These are phyloP conservation scores for Mycena kentingensis DNA, from an alignment of 768 basidiomycete genomes.

Conservation along the genomic window DNA sequence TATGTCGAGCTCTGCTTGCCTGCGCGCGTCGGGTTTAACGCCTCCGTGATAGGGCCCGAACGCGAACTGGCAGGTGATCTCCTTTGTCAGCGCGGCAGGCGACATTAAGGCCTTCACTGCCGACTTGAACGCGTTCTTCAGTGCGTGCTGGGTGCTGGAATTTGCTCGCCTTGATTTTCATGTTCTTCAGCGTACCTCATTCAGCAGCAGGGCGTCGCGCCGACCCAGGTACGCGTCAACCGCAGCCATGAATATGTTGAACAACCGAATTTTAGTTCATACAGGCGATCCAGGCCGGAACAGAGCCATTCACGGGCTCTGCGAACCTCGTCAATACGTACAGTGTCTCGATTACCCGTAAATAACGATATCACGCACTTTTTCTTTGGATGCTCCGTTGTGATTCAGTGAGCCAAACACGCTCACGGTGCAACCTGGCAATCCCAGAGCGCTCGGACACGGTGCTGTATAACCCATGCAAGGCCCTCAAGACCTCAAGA, in stretches of 20 bases:
- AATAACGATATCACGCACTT: slow-evolving; percentile 1
- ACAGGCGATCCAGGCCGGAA: slow-evolving; percentile 57
- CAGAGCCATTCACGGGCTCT: slow-evolving; percentile 54
- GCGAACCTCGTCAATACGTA: slow-evolving; percentile 48
- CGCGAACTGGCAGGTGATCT: slow-evolving; percentile 56
- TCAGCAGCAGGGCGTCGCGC: slow-evolving; percentile 47
- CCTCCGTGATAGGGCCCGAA: slow-evolving; percentile 51
- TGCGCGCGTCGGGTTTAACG: slow-evolving; percentile 43
- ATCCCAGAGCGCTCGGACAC: too few relatives aligned
- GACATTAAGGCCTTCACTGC: slow-evolving; percentile 52
- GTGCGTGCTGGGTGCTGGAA: slow-evolving; percentile 33
- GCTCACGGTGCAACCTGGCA: too few relatives aligned
- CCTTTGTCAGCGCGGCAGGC: slow-evolving; percentile 51
- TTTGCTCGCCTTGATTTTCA: background rate
- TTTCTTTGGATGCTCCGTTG: too few relatives aligned
- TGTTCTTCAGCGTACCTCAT: slow-evolving; percentile 45
- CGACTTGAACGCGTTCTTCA: slow-evolving; percentile 58
- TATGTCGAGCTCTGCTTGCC: slow-evolving; percentile 56
- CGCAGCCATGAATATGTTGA: background rate
- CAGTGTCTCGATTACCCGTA: slow-evolving; percentile 37
- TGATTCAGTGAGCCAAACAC: too few relatives aligned
- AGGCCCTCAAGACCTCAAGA: too few relatives aligned
- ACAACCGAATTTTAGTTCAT: slow-evolving; percentile 38
- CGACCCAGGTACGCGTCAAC: slow-evolving; percentile 40
- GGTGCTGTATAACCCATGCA: too few relatives aligned